Evolutionary conservation across 2,329 filamentous ascomycete genomes (phyloP).

Genomic region (Raffaelea deltoideospora): DNA sequence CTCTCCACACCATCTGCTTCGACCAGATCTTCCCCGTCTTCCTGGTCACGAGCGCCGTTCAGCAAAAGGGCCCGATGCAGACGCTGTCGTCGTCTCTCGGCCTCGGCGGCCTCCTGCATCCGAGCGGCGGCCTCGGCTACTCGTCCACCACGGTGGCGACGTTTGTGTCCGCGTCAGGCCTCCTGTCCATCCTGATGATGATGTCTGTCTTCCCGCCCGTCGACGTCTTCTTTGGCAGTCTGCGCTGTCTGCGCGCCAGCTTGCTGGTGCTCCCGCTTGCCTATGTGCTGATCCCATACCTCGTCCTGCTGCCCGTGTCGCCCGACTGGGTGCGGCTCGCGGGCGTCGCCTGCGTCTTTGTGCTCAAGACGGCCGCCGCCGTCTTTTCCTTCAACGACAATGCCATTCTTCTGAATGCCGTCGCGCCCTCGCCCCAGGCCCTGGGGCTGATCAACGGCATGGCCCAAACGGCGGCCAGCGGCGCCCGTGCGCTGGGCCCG

Average conservation of each 20-base stretch:
- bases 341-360: background rate
- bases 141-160: background rate
- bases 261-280: constrained; percentile 1
- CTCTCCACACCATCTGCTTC: constrained; percentile 6
- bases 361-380: constrained; percentile 1
- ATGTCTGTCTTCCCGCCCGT: constrained; percentile 3
- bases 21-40: constrained; percentile 8
- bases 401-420: constrained; percentile 4
- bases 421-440: constrained; percentile 2
- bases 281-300: constrained; percentile 5
- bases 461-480: constrained; percentile 4
- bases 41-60: constrained; percentile 2
- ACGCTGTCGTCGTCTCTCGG: background rate
- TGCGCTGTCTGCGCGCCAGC: constrained; percentile 4
- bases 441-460: constrained; percentile 7
- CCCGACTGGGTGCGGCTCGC: constrained; percentile 1
- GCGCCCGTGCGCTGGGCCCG: constrained; percentile 3
- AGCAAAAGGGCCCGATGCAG: too few relatives aligned
- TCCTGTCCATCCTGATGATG: constrained; percentile 5
- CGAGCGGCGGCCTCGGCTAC: constrained; percentile 5
- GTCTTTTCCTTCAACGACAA: constrained; percentile 7
- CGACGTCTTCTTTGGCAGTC: constrained; percentile 2
- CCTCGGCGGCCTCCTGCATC: too few relatives aligned
- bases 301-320: constrained; percentile 1
- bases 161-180: constrained; percentile 1